phyloP scores from a whole-genome alignment of 2,329 filamentous ascomycete genomes.

The Xylaria sp. region DNA sequence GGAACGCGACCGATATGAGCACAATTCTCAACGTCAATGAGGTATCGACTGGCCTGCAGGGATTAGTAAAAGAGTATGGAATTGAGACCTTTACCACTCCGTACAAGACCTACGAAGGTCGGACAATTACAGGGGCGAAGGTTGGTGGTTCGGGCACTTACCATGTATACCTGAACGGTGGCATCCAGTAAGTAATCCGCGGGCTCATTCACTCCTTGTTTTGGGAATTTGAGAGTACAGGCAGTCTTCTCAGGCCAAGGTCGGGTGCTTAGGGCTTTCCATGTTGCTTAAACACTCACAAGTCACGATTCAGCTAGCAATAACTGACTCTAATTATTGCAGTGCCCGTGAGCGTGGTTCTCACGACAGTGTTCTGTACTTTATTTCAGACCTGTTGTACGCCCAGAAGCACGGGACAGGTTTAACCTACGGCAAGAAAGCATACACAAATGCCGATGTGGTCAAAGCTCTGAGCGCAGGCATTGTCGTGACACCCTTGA shows the following conservation, averaged over 20 bases:
- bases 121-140: constrained; percentile 52
- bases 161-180: constrained; percentile 63
- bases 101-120: constrained; percentile 56
- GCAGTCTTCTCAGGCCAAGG: not conserved
- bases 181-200: constrained; percentile 54
- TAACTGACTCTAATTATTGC: not conserved
- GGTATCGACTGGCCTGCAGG: constrained; percentile 54
- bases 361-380: constrained; percentile 66
- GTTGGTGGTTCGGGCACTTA: constrained; percentile 57
- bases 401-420: constrained; percentile 61
- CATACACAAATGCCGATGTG: constrained; percentile 63
- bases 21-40: constrained; percentile 56
- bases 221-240: not conserved
- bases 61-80: constrained; percentile 53
- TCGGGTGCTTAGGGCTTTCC: not conserved
- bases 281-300: not conserved
- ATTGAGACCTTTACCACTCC: constrained; percentile 54
- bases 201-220: not conserved
- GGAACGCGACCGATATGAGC: constrained; percentile 48
- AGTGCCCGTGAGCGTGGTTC: constrained; percentile 65
- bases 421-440: constrained; percentile 61
- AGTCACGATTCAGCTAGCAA: not conserved
- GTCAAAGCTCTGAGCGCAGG: constrained; percentile 61
- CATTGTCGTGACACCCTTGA: constrained; percentile 63
- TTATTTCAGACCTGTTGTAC: constrained; percentile 65